A percentile compares a stretch with the other conserved stretches of the same genome.
phyloP scores from a whole-genome alignment of 139 green algal species.

The Pleodorina starrii region DNA sequence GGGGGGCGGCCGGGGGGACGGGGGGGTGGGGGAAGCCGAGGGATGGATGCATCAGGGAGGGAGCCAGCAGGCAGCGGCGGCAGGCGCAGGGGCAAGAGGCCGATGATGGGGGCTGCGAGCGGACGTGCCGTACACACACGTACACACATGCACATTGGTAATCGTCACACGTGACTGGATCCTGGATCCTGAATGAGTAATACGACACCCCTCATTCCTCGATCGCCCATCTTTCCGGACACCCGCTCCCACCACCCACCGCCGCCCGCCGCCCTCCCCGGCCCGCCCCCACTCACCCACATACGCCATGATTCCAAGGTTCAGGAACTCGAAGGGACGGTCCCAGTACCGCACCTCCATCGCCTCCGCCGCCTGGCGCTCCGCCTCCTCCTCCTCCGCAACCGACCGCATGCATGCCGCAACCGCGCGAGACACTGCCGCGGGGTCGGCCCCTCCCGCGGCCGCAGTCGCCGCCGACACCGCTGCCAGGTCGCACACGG shows the following conservation, averaged over 20 bases:
- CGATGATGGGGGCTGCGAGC: too few relatives aligned
- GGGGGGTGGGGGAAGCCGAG: too few relatives aligned
- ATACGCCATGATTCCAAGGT: conserved; percentile 78
- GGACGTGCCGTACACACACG: background rate
- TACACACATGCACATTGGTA: background rate
- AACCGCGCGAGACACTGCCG: background rate
- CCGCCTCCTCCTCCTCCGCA: background rate
- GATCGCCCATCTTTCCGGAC: background rate
- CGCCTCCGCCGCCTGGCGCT: background rate
- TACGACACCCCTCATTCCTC: background rate
- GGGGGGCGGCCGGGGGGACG: too few relatives aligned
- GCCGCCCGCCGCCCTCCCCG: background rate
- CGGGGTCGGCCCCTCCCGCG: background rate
- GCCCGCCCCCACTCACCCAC: conserved; percentile 68
- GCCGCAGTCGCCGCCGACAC: background rate
- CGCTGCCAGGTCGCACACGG: background rate
- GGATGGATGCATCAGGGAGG: too few relatives aligned
- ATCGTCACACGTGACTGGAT: too few relatives aligned
- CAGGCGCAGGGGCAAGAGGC: too few relatives aligned
- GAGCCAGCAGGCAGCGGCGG: too few relatives aligned
- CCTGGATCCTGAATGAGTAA: too few relatives aligned
- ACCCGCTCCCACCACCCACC: background rate
- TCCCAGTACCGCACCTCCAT: conserved; percentile 32
- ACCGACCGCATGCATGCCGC: background rate
- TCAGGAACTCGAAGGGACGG: conserved; percentile 71